These are phyloP conservation scores for Camellia japonica DNA, from an alignment of 148 eudicot genomes.

Conservation along the genomic window DNA sequence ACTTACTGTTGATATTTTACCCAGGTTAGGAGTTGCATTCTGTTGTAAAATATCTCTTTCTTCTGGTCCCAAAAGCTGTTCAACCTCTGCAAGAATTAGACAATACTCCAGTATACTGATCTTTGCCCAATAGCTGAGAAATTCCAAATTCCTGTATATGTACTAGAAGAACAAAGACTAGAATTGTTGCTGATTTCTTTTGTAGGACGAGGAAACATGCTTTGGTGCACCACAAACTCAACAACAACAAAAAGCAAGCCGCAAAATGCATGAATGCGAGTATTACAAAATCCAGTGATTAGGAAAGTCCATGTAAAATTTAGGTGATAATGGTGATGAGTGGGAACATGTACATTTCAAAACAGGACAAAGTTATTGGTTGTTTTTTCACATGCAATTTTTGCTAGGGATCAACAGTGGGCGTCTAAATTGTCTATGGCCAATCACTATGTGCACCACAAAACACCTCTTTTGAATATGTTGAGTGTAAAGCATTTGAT, in stretches of 20 bases:
- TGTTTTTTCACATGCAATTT: background rate
- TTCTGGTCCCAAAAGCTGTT: constrained; percentile 66
- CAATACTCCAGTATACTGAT: background rate
- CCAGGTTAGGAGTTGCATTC: constrained; percentile 57
- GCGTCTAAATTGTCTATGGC: background rate
- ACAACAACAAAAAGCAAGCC: background rate
- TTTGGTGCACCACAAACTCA: background rate
- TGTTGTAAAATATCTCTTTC: constrained; percentile 62
- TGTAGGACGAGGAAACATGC: background rate
- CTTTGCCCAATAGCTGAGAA: background rate
- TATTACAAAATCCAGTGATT: background rate
- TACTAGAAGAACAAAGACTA: background rate
- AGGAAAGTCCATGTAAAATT: background rate
- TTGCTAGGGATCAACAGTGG: background rate
- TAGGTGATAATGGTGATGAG: background rate
- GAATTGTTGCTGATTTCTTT: background rate
- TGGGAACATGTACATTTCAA: background rate
- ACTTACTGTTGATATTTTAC: constrained; percentile 79
- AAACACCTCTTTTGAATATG: no score
- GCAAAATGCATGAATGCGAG: background rate
- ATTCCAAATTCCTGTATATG: background rate
- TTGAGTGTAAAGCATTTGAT: background rate
- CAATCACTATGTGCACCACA: background rate
- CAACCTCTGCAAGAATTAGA: constrained; percentile 55
- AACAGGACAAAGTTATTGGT: background rate